phyloP scores from a whole-genome alignment of 2,329 filamentous ascomycete species.

The Tolypocladium ophioglossoides region DNA sequence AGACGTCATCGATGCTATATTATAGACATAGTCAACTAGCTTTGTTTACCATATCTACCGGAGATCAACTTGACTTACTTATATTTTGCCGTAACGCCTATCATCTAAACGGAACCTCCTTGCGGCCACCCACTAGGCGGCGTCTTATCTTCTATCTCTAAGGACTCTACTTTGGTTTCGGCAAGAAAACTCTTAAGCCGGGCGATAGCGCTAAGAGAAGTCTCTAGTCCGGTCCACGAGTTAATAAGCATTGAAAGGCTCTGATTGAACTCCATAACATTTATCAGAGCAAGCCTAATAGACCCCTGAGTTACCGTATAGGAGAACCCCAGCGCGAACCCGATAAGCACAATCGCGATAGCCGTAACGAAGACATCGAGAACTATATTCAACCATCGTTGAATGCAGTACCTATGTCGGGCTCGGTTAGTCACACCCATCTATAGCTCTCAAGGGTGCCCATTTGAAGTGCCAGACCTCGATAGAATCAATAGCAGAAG shows the following conservation, averaged over 20 bases:
- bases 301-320: neutral
- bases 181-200: slow-evolving; percentile 11
- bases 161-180: slow-evolving; percentile 1
- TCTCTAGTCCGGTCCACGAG: slow-evolving; percentile 4
- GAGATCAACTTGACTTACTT: slow-evolving; percentile 1
- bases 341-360: slow-evolving; percentile 5
- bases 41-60: neutral
- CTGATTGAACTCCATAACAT: slow-evolving; percentile 1
- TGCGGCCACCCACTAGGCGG: slow-evolving; percentile 13
- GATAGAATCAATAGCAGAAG: too few species aligned
- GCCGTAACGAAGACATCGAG: slow-evolving; percentile 3
- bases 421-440: too few species aligned
- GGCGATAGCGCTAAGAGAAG: slow-evolving; percentile 4
- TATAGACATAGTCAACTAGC: neutral
- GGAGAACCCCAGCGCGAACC: neutral
- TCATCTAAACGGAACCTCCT: slow-evolving; percentile 13
- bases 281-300: slow-evolving; percentile 1
- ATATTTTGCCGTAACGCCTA: slow-evolving; percentile 16
- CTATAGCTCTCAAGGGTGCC: too few species aligned
- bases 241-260: neutral
- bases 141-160: neutral
- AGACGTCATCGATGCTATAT: neutral
- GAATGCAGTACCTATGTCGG: slow-evolving; percentile 3
- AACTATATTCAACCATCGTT: slow-evolving; percentile 5
- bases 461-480: too few species aligned